Conservation (phyloP, 106 monocot species). For the Dioscorea zingiberensis region DNA sequence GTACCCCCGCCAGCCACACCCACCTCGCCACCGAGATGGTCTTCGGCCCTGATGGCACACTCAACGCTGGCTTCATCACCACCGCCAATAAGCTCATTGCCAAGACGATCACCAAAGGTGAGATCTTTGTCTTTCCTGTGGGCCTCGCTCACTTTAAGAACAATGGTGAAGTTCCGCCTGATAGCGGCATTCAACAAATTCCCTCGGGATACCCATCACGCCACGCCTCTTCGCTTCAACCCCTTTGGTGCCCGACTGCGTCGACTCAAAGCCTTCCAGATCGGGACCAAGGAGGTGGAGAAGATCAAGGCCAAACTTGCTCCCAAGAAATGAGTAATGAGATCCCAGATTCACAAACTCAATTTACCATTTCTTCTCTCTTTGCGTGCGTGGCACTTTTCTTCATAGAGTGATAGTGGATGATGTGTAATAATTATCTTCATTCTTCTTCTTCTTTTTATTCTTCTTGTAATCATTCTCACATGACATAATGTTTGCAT, state of each 20-base stretch:
- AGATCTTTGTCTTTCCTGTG: conserved; percentile 21
- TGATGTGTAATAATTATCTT: not conserved
- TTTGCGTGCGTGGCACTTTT: not conserved
- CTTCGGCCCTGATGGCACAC: not conserved
- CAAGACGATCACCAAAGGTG: conserved; percentile 17
- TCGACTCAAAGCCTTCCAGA: conserved; percentile 39
- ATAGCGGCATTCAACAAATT: conserved; percentile 28
- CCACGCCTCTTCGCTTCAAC: conserved; percentile 2
- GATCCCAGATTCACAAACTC: not conserved
- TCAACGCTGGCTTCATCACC: not conserved
- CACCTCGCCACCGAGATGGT: conserved; percentile 3
- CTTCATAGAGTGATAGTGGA: not conserved
- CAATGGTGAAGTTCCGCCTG: conserved; percentile 4
- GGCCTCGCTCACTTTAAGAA: conserved; percentile 20
- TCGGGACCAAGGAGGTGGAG: conserved; percentile 32
- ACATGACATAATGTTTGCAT: not conserved
- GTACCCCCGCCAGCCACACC: conserved; percentile 9
- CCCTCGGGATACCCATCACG: conserved; percentile 18
- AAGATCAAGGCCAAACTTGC: conserved; percentile 33
- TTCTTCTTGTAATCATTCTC: not conserved
- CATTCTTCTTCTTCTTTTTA: not conserved
- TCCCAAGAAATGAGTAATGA: conserved; percentile 9
- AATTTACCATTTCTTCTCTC: not conserved
- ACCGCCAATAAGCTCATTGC: conserved; percentile 1
- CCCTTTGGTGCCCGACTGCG: conserved; percentile 22